Evolutionary conservation across 169 alveolate genomes (phyloP).

Genomic region (Cyclospora cayetanensis): DNA sequence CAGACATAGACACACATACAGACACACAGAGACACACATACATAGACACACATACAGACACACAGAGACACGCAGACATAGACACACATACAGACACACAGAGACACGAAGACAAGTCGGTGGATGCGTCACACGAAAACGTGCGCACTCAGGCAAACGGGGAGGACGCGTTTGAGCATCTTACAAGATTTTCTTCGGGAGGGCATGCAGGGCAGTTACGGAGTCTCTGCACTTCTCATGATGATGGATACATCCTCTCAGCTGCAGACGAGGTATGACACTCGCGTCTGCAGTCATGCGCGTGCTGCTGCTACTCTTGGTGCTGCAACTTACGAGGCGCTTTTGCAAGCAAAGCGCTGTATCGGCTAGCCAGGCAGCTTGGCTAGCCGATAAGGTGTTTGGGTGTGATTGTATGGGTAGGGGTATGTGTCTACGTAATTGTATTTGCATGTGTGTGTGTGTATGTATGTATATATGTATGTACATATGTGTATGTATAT

Average conservation of each 20-base stretch:
- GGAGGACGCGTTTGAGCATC: neutral
- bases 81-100: no score
- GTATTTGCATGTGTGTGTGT: neutral
- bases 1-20: no score
- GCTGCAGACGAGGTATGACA: conserved; percentile 38
- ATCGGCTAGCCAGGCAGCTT: no score
- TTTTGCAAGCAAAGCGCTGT: no score
- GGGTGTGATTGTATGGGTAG: no score
- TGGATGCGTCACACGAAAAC: no score
- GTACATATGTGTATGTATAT: no score
- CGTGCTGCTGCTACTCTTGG: neutral
- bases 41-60: no score
- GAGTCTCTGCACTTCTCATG: conserved; percentile 16
- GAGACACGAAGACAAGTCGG: no score
- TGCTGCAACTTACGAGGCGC: neutral
- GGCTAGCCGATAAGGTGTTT: no score
- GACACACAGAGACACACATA: no score
- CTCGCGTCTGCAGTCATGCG: neutral
- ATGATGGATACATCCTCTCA: conserved; percentile 48
- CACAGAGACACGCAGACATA: no score
- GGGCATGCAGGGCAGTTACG: conserved; percentile 52
- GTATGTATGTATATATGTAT: neutral
- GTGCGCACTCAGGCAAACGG: neutral
- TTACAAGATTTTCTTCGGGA: neutral
- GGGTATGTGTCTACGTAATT: neutral